Conservation (phyloP, 306 rosid species). For the Echinosophora koreensis region DNA sequence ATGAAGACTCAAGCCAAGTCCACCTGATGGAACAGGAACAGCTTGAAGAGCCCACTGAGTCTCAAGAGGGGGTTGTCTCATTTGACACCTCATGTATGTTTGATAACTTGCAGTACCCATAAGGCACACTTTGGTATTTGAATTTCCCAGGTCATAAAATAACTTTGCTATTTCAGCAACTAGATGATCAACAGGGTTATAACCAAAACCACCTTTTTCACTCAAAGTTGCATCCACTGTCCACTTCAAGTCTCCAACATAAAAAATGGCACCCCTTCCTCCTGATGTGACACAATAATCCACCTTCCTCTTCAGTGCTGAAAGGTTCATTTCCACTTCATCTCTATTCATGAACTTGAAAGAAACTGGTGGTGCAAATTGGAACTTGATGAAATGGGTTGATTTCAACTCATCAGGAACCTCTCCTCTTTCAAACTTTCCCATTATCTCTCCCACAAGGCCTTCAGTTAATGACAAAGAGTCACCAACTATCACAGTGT, state of each 20-base stretch:
- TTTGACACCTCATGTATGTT: slow-evolving; percentile 87
- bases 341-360: slow-evolving; percentile 74
- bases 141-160: slow-evolving; percentile 50
- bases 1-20: slow-evolving; percentile 85
- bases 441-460: slow-evolving; percentile 66
- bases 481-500: slow-evolving; percentile 87
- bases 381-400: slow-evolving; percentile 62
- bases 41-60: slow-evolving; percentile 89
- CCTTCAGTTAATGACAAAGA: slow-evolving; percentile 65
- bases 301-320: slow-evolving; percentile 67
- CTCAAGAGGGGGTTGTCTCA: slow-evolving; percentile 86
- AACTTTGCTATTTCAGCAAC: slow-evolving; percentile 74
- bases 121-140: slow-evolving; percentile 68
- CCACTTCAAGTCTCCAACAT: slow-evolving; percentile 88
- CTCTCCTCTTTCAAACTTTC: slow-evolving; percentile 70
- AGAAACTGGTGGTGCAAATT: slow-evolving; percentile 61
- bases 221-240: slow-evolving; percentile 43
- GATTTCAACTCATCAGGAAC: slow-evolving; percentile 75
- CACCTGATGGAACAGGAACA: slow-evolving; percentile 86
- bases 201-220: slow-evolving; percentile 50
- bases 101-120: slow-evolving; percentile 84
- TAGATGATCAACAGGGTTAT: slow-evolving; percentile 65
- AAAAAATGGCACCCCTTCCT: slow-evolving; percentile 65
- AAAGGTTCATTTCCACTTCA: slow-evolving; percentile 66
- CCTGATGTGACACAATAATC: slow-evolving; percentile 54